These are phyloP conservation scores for Pseudohalonectria lignicola DNA, from an alignment of 2,329 filamentous ascomycete genomes.

Conservation along the genomic window DNA sequence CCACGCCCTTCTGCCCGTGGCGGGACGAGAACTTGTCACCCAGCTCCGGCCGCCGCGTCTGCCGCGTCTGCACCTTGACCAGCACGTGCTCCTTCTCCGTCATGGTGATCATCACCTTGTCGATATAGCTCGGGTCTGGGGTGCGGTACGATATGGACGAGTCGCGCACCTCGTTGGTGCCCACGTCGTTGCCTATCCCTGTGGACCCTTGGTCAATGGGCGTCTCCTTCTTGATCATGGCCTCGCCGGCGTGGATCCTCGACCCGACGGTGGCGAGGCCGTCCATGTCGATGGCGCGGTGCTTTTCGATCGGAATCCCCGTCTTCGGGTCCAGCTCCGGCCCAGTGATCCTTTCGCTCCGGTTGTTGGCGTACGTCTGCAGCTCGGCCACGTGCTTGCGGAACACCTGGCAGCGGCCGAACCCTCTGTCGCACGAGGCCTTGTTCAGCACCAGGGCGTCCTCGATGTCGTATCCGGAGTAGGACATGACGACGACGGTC, in stretches of 20 bases:
- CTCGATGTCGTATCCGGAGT: conserved; percentile 98
- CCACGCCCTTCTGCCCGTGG: conserved; percentile 96
- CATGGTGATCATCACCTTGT: conserved; percentile 90
- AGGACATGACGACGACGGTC: conserved; percentile 98
- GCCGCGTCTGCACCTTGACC: conserved; percentile 91
- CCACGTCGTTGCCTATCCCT: conserved; percentile 57
- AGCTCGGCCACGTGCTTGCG: conserved; percentile 82
- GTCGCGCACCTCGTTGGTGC: conserved; percentile 53
- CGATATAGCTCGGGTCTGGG: conserved; percentile 77
- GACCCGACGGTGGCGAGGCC: conserved; percentile 82
- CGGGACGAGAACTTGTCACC: conserved; percentile 98
- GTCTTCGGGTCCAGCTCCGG: conserved; percentile 51
- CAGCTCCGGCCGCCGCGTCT: conserved; percentile 87
- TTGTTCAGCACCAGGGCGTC: conserved; percentile 96
- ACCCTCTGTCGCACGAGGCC: conserved; percentile 86
- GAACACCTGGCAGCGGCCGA: conserved; percentile 96
- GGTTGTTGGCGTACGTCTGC: conserved; percentile 82
- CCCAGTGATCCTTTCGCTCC: conserved; percentile 52
- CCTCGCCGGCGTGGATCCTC: conserved; percentile 65
- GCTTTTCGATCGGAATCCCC: conserved; percentile 52
- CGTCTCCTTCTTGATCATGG: conserved; percentile 82
- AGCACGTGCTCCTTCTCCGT: conserved; percentile 79
- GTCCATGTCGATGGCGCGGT: conserved; percentile 68
- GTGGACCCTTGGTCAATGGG: conserved; percentile 68
- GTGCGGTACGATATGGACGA: conserved; percentile 70